Percentiles rank a stretch among this genome's conserved stretches.
phyloP scores from a whole-genome alignment of 495 filamentous ascomycete genomes.

The Annulohypoxylon maeteangense region DNA sequence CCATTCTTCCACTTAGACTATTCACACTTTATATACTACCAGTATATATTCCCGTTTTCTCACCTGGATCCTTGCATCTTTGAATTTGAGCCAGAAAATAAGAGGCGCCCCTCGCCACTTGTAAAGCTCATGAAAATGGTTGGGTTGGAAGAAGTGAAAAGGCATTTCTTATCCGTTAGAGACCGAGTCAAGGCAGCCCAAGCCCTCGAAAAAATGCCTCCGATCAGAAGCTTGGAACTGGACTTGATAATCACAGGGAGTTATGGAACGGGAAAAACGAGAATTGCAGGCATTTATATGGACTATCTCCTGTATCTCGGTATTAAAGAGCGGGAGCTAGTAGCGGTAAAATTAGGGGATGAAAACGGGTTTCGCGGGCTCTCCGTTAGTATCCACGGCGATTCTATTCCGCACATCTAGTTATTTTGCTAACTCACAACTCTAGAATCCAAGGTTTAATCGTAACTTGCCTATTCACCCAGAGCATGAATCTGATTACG shows the following conservation, averaged over 20 bases:
- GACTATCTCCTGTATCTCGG: neutral
- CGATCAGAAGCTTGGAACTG: neutral
- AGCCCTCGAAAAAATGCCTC: neutral
- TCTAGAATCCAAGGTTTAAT: neutral
- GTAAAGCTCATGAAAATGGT: neutral
- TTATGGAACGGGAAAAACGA: neutral
- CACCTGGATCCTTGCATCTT: neutral
- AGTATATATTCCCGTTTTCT: neutral
- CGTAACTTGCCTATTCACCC: no score
- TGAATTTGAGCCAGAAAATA: neutral
- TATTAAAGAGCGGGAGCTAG: neutral
- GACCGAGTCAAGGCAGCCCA: neutral
- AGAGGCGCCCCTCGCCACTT: neutral
- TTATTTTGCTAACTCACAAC: neutral
- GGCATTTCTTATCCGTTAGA: neutral
- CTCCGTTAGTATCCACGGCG: neutral
- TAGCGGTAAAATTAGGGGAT: no score
- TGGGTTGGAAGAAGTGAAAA: neutral
- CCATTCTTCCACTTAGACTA: neutral
- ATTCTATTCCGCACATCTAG: neutral
- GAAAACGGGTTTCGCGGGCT: no score
- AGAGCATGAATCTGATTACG: no score
- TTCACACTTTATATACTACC: neutral
- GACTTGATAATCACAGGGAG: neutral
- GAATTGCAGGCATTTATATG: neutral